These are phyloP conservation scores for Amylostereum areolatum DNA, from an alignment of 1,284 basidiomycete species.

Conservation along the genomic window DNA sequence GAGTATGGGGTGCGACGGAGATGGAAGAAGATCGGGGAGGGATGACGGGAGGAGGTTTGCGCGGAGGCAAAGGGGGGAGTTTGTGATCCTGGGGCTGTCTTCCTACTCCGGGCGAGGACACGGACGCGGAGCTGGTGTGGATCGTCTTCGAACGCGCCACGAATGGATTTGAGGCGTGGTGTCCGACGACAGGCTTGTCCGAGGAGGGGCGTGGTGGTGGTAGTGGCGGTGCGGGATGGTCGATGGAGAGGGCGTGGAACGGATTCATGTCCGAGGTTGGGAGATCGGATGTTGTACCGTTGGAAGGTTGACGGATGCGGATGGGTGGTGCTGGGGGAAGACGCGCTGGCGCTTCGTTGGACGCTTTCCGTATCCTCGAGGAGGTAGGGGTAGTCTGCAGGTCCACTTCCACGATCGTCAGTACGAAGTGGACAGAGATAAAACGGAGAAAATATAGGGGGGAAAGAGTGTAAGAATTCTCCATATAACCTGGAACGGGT, in stretches of 20 bases:
- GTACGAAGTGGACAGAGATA: no score
- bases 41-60: neutral
- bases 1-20: neutral
- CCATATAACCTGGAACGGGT: no score
- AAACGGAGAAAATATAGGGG: no score
- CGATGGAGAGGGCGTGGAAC: neutral
- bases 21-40: neutral
- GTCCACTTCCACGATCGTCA: slow-evolving; percentile 4
- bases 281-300: neutral
- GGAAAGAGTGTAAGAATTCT: no score
- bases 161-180: neutral
- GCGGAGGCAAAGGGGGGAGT: neutral
- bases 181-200: neutral
- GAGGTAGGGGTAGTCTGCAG: neutral
- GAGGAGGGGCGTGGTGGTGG: neutral
- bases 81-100: neutral
- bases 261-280: neutral
- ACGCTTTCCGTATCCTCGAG: neutral
- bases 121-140: neutral
- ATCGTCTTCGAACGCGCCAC: neutral
- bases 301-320: neutral
- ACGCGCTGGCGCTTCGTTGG: neutral
- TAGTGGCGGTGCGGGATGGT: neutral
- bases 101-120: neutral
- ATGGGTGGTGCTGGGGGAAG: neutral